Evolutionary conservation across 2,329 filamentous ascomycete genomes (phyloP), one percentile per base, ranked within the genome.

Genomic region (Xylaria sp.): DNA sequence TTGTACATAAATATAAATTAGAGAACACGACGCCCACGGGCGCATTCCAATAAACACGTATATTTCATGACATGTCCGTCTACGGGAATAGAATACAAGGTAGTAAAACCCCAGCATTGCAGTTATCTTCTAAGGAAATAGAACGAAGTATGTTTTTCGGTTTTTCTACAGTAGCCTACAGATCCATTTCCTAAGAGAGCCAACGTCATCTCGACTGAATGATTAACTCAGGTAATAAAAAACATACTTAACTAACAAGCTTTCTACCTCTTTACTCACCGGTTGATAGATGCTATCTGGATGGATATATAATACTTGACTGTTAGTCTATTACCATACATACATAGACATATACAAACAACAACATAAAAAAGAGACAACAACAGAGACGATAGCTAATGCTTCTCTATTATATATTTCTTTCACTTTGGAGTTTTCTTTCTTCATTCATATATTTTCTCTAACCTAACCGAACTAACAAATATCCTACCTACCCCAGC

Each of bases 1-100:
- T 63, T 70, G 40, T 66, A 62, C 53, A 66, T 68, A 61, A 47
- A 48, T 42, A 65, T 44, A 54, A 61, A 23, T 60, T 60, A 70
- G 29, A 65, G n/a, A 44, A 63, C 57, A 63, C 32, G 37, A 35
- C 12, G n/a, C 44, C 9, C 13, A 25, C 21, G 35, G 44, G 54
- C 25, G 42, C 25, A 27, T 54, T 16, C 18, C 13, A 63, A 69
- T 60, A 44, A 40, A 60, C 23, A 13, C 40, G 12, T 51, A 32
- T 16, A n/a, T 60, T 25, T 54, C 2, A 8, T 47, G 3, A 32
- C 25, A n/a, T 21, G 16, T 50, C 2, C 10, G 8, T 10, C 13
- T 29, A 47, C n/a, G 3, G 5, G 1, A n/a, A 8, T 3, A 18
- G 25, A 54, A 32, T 10, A 9, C 8, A 10, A 1, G 9, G 4